Evolutionary conservation across 495 filamentous ascomycete genomes (phyloP).

Genomic region (Schizothecium vesticola): DNA sequence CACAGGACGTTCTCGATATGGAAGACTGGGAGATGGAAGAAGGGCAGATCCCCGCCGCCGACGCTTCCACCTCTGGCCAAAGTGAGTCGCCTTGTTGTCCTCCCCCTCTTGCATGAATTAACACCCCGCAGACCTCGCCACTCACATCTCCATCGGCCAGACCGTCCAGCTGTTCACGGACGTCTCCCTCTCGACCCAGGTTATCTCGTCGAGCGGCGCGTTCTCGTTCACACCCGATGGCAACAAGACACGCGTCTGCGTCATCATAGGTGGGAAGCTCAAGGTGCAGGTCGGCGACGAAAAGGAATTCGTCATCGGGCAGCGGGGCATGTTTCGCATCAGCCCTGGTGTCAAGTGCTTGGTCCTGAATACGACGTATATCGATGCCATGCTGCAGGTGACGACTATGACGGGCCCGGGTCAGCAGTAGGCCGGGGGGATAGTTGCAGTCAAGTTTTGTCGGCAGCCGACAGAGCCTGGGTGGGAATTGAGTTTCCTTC

Average conservation of each 20-base stretch:
- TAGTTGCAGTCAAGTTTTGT: not conserved
- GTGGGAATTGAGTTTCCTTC: not conserved
- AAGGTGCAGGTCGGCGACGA: constrained; percentile 21
- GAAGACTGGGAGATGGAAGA: constrained; percentile 13
- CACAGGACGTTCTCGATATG: not conserved
- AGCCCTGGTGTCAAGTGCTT: constrained; percentile 15
- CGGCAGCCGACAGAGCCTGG: not conserved
- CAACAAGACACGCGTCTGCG: constrained; percentile 22
- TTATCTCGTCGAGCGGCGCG: constrained; percentile 22
- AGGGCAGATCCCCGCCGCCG: constrained; percentile 10
- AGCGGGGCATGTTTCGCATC: constrained; percentile 24
- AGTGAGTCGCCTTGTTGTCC: not conserved
- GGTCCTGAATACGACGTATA: constrained; percentile 24
- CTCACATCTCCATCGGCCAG: constrained; percentile 24
- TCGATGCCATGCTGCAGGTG: constrained; percentile 28
- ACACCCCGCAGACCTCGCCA: constrained; percentile 20
- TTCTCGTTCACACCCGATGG: constrained; percentile 13
- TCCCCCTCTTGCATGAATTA: not conserved
- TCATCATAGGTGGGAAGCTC: constrained; percentile 25
- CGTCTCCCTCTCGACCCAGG: constrained; percentile 20
- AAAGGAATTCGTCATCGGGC: constrained; percentile 24
- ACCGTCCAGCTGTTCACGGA: constrained; percentile 15
- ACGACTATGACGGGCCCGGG: not conserved
- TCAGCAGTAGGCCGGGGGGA: not conserved
- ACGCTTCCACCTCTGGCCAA: not conserved